Conservation (phyloP, 306 rosid species). For the Phaseolus lunatus region DNA sequence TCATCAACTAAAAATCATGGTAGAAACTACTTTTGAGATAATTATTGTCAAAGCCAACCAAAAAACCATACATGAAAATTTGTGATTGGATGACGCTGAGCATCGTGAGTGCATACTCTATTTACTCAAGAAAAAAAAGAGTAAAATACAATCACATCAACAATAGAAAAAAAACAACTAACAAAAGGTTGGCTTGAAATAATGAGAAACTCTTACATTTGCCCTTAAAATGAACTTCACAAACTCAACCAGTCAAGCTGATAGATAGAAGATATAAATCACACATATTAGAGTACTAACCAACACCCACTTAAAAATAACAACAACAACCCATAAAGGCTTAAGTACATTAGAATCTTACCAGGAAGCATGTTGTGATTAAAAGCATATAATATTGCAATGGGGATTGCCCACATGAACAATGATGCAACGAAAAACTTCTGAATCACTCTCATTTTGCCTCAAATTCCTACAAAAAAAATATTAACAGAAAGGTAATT, state of each 20-base stretch:
- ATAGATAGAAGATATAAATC: constrained; percentile 12
- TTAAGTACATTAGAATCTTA: constrained; percentile 39
- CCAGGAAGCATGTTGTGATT: constrained; percentile 84
- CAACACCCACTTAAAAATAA: constrained; percentile 7
- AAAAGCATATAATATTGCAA: constrained; percentile 73
- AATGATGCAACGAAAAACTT: constrained; percentile 77
- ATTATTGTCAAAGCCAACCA: too few species aligned
- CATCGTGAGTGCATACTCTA: too few species aligned
- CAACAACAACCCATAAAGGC: constrained; percentile 2
- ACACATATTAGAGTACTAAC: constrained; percentile 16
- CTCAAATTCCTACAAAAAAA: constrained; percentile 45
- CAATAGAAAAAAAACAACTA: background rate
- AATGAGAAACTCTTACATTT: background rate
- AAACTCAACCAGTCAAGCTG: constrained; percentile 11
- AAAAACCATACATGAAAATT: too few species aligned
- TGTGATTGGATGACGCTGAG: too few species aligned
- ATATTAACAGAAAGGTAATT: background rate
- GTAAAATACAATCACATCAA: background rate
- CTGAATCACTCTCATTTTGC: constrained; percentile 65
- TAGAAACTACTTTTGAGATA: too few species aligned
- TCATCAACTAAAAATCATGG: too few species aligned
- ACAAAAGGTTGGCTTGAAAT: background rate
- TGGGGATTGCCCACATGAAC: constrained; percentile 81
- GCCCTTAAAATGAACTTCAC: background rate
- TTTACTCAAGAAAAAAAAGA: too few species aligned